Percentiles rank a stretch among this genome's conserved stretches.
These are phyloP conservation scores for Suhomyces wounanorum DNA, from an alignment of 1,139 yeast species.

Conservation along the genomic window DNA sequence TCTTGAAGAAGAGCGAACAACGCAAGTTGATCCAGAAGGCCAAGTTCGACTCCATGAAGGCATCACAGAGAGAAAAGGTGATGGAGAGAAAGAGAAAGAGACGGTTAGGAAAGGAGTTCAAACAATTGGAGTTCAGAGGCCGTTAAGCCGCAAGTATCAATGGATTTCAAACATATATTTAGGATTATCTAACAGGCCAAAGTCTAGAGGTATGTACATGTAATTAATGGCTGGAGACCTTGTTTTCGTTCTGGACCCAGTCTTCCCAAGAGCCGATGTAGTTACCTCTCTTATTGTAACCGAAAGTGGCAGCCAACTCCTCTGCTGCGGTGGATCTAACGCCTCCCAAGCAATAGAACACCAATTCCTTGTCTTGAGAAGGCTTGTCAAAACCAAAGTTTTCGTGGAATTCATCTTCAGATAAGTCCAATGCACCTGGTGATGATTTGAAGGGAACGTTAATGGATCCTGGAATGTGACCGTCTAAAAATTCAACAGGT, in stretches of 20 bases:
- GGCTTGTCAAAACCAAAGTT: constrained; percentile 89
- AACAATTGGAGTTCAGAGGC: constrained; percentile 61
- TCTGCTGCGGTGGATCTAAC: constrained; percentile 91
- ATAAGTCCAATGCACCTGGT: constrained; percentile 89
- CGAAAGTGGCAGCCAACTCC: constrained; percentile 86
- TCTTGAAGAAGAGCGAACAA: constrained; percentile 78
- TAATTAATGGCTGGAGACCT: constrained; percentile 6
- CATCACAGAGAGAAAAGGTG: constrained; percentile 80
- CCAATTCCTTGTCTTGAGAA: constrained; percentile 62
- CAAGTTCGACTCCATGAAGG: constrained; percentile 82
- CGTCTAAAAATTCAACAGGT: constrained; percentile 73
- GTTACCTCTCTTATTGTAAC: constrained; percentile 76
- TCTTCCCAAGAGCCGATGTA: constrained; percentile 85
- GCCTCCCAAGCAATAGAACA: constrained; percentile 93
- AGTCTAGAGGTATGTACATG: constrained; percentile 6
- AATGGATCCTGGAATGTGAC: constrained; percentile 78
- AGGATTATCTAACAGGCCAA: neutral
- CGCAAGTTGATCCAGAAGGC: constrained; percentile 85
- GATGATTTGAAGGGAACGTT: constrained; percentile 89
- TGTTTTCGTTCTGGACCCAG: constrained; percentile 62
- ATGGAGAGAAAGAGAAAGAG: constrained; percentile 94
- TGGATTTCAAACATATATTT: neutral
- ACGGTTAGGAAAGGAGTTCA: constrained; percentile 88
- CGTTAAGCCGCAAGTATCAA: neutral
- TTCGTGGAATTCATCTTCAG: constrained; percentile 76